Percentiles rank a stretch among this genome's conserved stretches.
Conservation (phyloP, 495 filamentous ascomycete species). For the Penicillium lividum region DNA sequence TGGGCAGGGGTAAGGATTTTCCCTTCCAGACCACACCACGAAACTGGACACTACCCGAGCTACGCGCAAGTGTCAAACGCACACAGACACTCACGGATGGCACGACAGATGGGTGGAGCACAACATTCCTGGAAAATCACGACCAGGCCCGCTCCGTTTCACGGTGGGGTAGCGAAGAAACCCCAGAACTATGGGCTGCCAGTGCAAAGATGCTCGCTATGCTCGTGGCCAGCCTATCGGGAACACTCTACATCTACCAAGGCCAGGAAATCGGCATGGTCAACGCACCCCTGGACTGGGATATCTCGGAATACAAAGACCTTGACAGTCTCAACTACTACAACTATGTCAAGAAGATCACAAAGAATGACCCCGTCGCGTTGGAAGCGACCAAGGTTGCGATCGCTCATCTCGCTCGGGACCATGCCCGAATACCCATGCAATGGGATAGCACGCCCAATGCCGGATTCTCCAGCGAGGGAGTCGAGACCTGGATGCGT, state of each 20-base stretch:
- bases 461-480: slow-evolving; percentile 51
- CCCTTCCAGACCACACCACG: slow-evolving; percentile 40
- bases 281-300: slow-evolving; percentile 49
- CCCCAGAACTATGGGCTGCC: slow-evolving; percentile 41
- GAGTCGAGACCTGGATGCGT: slow-evolving; percentile 58
- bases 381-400: slow-evolving; percentile 39
- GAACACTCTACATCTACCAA: slow-evolving; percentile 58
- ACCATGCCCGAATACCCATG: slow-evolving; percentile 63
- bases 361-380: slow-evolving; percentile 30
- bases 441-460: slow-evolving; percentile 57
- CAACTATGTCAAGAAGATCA: slow-evolving; percentile 33
- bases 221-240: slow-evolving; percentile 50
- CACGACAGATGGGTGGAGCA: slow-evolving; percentile 51
- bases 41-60: slow-evolving; percentile 42
- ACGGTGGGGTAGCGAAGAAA: slow-evolving; percentile 46
- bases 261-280: slow-evolving; percentile 59
- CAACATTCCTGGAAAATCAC: slow-evolving; percentile 39
- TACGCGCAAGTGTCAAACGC: slow-evolving; percentile 36
- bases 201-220: slow-evolving; percentile 55
- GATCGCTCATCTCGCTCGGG: slow-evolving; percentile 54
- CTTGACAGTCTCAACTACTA: slow-evolving; percentile 54
- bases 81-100: slow-evolving; percentile 51
- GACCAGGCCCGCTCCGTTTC: slow-evolving; percentile 52
- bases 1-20: slow-evolving; percentile 42
- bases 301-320: slow-evolving; percentile 52